Conservation (phyloP, 768 basidiomycete genomes). For the Naganishia randhawae region DNA sequence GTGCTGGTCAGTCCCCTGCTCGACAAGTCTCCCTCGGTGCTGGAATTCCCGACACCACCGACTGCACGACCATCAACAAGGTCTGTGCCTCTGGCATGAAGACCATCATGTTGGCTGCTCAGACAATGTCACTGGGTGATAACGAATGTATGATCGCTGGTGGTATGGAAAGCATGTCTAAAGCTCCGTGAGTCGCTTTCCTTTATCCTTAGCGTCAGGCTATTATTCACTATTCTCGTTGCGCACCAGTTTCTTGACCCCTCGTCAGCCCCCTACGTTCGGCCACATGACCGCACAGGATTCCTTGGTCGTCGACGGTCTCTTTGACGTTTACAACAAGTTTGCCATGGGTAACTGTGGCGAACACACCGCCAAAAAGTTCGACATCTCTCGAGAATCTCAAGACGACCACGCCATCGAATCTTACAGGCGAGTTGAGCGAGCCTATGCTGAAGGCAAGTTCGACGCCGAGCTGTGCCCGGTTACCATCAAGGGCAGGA, state of each 20-base stretch:
- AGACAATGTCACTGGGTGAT: constrained; percentile 82
- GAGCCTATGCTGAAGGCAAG: constrained; percentile 77
- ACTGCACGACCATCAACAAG: constrained; percentile 99
- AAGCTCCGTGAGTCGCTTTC: constrained; percentile 88
- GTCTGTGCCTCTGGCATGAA: constrained; percentile 98
- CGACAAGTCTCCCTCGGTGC: constrained; percentile 89
- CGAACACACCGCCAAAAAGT: constrained; percentile 76
- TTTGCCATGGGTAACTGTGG: constrained; percentile 98
- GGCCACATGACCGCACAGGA: constrained; percentile 85
- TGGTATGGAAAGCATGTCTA: constrained; percentile 99
- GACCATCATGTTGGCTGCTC: constrained; percentile 86
- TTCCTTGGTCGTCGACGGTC: constrained; percentile 84
- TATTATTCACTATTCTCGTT: constrained; percentile 19
- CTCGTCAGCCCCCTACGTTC: constrained; percentile 56
- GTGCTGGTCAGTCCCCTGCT: constrained; percentile 96
- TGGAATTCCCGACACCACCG: constrained; percentile 76
- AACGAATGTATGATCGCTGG: constrained; percentile 84
- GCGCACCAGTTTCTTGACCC: constrained; percentile 51
- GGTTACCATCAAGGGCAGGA: constrained; percentile 76
- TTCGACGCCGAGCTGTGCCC: constrained; percentile 88
- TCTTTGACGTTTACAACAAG: constrained; percentile 96
- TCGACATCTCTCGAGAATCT: constrained; percentile 75
- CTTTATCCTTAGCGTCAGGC: constrained; percentile 71
- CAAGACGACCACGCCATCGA: constrained; percentile 89
- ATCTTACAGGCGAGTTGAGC: constrained; percentile 87